A percentile compares a stretch with the other conserved stretches of the same genome.
These are phyloP conservation scores for Aspergillus heteromorphus DNA, from an alignment of 495 filamentous ascomycete genomes.

Conservation along the genomic window DNA sequence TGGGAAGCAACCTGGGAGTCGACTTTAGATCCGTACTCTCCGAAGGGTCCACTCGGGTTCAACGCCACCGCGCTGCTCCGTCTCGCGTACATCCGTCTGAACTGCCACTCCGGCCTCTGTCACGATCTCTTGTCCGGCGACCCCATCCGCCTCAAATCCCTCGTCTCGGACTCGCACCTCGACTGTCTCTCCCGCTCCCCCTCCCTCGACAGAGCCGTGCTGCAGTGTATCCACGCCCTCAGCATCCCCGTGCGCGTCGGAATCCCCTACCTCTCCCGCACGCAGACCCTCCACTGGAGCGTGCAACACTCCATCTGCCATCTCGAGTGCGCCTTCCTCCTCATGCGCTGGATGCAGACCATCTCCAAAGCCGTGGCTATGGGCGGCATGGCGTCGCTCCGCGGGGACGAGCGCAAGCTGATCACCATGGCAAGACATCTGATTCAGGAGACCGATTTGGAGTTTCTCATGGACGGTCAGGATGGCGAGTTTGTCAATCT, in stretches of 20 bases:
- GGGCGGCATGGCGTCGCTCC: not conserved
- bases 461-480: not conserved
- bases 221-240: constrained; percentile 32
- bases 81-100: constrained; percentile 34
- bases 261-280: constrained; percentile 53
- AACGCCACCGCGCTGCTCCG: constrained; percentile 33
- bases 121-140: constrained; percentile 29
- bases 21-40: constrained; percentile 18
- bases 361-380: not conserved
- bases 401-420: not conserved
- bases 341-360: not conserved
- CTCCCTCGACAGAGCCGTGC: constrained; percentile 21
- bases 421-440: not conserved
- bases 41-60: constrained; percentile 37
- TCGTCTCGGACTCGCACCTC: constrained; percentile 2
- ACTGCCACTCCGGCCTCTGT: constrained; percentile 19
- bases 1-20: constrained; percentile 25
- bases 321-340: not conserved
- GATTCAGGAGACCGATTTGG: not conserved
- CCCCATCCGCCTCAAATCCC: constrained; percentile 12
- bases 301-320: constrained; percentile 41
- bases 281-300: constrained; percentile 54
- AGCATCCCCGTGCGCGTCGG: constrained; percentile 32
- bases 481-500: not conserved
- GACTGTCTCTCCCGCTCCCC: constrained; percentile 2